Evolutionary conservation across 352 stramenopile genomes (phyloP).

Genomic region (Phytophthora boehmeriae): DNA sequence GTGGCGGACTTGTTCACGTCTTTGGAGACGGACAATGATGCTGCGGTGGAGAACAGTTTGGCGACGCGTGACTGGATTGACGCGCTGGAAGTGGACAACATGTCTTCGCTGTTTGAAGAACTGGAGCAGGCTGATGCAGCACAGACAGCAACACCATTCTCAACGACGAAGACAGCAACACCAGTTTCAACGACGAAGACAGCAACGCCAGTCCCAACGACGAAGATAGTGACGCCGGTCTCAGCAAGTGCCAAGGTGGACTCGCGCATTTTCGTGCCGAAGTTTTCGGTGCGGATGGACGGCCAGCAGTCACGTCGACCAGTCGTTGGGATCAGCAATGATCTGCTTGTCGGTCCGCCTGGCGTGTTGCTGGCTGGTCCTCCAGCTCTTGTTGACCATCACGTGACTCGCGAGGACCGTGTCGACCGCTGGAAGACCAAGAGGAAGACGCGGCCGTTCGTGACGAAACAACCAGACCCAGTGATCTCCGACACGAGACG

Average conservation of each 20-base stretch:
- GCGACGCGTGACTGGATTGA: constrained; percentile 51
- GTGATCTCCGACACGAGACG: constrained; percentile 56
- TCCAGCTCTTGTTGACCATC: constrained; percentile 9
- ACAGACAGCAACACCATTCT: constrained; percentile 9
- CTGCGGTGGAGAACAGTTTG: constrained; percentile 11
- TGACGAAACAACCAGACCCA: constrained; percentile 24
- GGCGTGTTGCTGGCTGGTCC: constrained; percentile 40
- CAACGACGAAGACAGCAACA: background rate
- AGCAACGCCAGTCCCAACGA: background rate
- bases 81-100: constrained; percentile 56
- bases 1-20: constrained; percentile 44
- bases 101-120: constrained; percentile 51
- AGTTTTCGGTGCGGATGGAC: constrained; percentile 62
- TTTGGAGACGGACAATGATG: constrained; percentile 29
- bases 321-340: constrained; percentile 17
- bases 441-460: constrained; percentile 38
- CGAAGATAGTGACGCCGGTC: background rate
- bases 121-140: constrained; percentile 33
- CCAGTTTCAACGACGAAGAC: background rate
- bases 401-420: constrained; percentile 23
- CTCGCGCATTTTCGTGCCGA: constrained; percentile 61
- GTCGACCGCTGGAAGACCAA: constrained; percentile 47
- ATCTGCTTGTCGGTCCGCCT: constrained; percentile 55
- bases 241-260: constrained; percentile 38
- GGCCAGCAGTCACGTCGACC: constrained; percentile 17